Percentiles rank a stretch among this genome's conserved stretches.
Evolutionary conservation across 164 flowering plant species (phyloP).

Genomic region (Liquidambar formosana): DNA sequence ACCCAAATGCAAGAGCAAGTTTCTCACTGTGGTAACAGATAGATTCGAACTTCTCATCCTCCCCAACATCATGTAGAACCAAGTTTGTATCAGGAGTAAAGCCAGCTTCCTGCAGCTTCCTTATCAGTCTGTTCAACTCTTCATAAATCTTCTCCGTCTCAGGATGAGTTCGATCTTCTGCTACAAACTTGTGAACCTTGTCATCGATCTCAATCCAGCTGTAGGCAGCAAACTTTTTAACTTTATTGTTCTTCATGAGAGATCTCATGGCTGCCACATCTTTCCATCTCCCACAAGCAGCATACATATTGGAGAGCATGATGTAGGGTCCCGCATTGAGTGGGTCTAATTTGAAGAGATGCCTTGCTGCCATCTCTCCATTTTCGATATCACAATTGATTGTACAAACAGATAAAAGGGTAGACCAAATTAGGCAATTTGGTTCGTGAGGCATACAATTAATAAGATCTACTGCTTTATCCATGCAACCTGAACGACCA

Average conservation of each 20-base stretch:
- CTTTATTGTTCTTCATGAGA: slow-evolving; percentile 48
- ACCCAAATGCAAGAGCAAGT: slow-evolving; percentile 54
- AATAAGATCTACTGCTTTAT: slow-evolving; percentile 45
- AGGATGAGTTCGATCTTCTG: slow-evolving; percentile 56
- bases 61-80: slow-evolving; percentile 53
- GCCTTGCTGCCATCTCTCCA: slow-evolving; percentile 51
- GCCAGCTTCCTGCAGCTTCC: slow-evolving; percentile 37
- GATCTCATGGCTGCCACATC: slow-evolving; percentile 50
- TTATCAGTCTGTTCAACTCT: slow-evolving; percentile 31
- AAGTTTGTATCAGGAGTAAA: slow-evolving; percentile 33
- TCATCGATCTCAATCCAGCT: slow-evolving; percentile 55
- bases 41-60: slow-evolving; percentile 45
- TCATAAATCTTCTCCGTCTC: slow-evolving; percentile 38
- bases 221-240: slow-evolving; percentile 50
- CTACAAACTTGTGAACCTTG: slow-evolving; percentile 45
- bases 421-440: slow-evolving; percentile 52
- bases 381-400: slow-evolving; percentile 35
- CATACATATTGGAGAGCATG: slow-evolving; percentile 66
- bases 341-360: slow-evolving; percentile 50
- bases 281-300: slow-evolving; percentile 51
- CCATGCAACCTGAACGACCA: slow-evolving; percentile 43
- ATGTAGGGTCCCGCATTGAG: slow-evolving; percentile 50
- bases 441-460: slow-evolving; percentile 41
- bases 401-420: slow-evolving; percentile 49
- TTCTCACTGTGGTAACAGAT: slow-evolving; percentile 61